phyloP scores from a whole-genome alignment of 345 rosid genomes.

The Xanthoceras sorbifolium region DNA sequence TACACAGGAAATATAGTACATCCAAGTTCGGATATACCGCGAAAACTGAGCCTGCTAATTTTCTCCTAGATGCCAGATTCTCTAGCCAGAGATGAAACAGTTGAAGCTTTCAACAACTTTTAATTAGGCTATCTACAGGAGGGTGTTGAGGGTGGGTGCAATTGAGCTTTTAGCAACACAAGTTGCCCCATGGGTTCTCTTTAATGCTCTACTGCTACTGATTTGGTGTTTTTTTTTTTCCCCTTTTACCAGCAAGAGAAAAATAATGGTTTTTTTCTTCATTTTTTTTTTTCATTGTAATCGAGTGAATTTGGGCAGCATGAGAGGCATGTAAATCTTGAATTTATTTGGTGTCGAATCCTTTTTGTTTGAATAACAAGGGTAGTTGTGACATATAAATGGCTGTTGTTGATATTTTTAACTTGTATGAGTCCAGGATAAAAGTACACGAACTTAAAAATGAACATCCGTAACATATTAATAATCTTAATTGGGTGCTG shows the following conservation, averaged over 20 bases:
- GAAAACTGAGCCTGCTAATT: conserved; percentile 60
- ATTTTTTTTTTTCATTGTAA: too few relatives aligned
- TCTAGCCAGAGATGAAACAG: not conserved
- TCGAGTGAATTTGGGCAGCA: not conserved
- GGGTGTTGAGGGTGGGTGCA: conserved; percentile 13
- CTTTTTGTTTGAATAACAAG: conserved; percentile 8
- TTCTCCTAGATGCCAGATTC: conserved; percentile 39
- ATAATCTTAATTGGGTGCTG: too few relatives aligned
- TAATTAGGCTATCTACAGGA: not conserved
- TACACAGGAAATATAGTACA: conserved; percentile 75
- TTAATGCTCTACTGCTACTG: too few relatives aligned
- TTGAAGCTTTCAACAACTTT: not conserved
- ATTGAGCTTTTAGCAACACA: conserved; percentile 49
- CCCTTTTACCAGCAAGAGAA: not conserved
- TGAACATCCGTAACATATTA: too few relatives aligned
- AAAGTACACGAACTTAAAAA: too few relatives aligned
- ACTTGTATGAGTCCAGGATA: too few relatives aligned
- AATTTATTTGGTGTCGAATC: not conserved
- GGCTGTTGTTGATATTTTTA: not conserved
- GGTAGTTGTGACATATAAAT: not conserved
- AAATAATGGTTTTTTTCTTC: not conserved
- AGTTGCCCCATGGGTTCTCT: conserved; percentile 40
- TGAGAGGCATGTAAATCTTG: not conserved
- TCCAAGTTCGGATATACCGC: conserved; percentile 79
- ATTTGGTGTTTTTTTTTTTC: too few relatives aligned